Conservation (phyloP, 306 rosid species). For the Castanea crenata region DNA sequence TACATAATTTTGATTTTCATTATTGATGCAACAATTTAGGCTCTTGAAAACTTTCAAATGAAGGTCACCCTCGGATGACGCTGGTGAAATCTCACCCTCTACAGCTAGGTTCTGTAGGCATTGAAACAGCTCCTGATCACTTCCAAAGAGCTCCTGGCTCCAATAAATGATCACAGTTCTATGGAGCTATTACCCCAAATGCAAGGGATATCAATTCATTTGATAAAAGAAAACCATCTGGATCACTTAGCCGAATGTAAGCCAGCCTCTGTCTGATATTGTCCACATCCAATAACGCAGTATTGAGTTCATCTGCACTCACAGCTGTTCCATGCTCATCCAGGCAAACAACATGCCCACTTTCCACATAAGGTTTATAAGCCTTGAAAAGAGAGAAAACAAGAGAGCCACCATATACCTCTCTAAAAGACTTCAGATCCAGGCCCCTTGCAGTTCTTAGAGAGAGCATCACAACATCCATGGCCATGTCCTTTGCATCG, state of each 20-base stretch:
- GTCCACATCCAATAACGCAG: constrained; percentile 21
- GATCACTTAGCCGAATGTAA: constrained; percentile 74
- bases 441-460: constrained; percentile 76
- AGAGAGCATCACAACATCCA: constrained; percentile 85
- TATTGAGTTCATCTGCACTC: constrained; percentile 37
- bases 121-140: constrained; percentile 1
- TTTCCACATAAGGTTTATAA: constrained; percentile 65
- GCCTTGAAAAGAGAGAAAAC: constrained; percentile 56
- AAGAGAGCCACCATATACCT: constrained; percentile 52
- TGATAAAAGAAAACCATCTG: constrained; percentile 89
- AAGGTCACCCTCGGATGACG: background rate
- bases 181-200: constrained; percentile 65
- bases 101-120: background rate
- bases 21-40: background rate
- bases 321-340: constrained; percentile 50
- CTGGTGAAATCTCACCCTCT: background rate
- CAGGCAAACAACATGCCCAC: constrained; percentile 78
- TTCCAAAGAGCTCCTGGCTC: constrained; percentile 16
- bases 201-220: constrained; percentile 86
- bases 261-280: constrained; percentile 27
- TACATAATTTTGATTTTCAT: background rate
- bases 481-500: constrained; percentile 56
- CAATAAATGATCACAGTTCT: constrained; percentile 19
- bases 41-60: background rate
- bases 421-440: constrained; percentile 56